phyloP scores from a whole-genome alignment of 2,329 filamentous ascomycete genomes.

The Ophiostoma ips region DNA sequence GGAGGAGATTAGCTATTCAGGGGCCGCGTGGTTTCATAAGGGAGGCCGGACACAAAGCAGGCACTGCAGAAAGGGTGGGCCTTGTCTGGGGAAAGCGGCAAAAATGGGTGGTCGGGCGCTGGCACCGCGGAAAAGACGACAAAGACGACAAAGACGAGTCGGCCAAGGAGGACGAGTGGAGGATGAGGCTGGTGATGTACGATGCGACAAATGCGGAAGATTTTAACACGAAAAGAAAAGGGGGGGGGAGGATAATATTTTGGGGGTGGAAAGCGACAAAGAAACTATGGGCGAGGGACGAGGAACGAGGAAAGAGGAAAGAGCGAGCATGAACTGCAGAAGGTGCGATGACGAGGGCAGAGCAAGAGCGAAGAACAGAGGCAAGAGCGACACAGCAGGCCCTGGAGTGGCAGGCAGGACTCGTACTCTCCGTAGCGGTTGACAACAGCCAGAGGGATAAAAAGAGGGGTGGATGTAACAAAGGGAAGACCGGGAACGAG shows the following conservation, averaged over 20 bases:
- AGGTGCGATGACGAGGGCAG: not conserved
- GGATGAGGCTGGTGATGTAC: too few species aligned
- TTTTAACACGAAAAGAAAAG: not conserved
- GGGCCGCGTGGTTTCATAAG: conserved; percentile 3
- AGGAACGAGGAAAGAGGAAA: not conserved
- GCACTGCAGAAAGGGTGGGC: conserved; percentile 1
- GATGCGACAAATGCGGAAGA: too few species aligned
- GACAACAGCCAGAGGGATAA: not conserved
- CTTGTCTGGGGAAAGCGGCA: conserved; percentile 3
- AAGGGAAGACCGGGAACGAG: not conserved
- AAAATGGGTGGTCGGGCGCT: not conserved
- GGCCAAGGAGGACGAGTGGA: too few species aligned
- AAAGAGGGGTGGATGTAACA: not conserved
- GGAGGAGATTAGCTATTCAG: conserved; percentile 6
- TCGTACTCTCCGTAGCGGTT: not conserved
- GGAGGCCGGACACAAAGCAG: conserved; percentile 2
- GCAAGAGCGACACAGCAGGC: not conserved
- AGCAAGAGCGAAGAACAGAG: not conserved
- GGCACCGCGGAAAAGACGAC: not conserved
- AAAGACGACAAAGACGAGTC: too few species aligned
- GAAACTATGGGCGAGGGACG: too few species aligned
- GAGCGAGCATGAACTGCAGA: not conserved
- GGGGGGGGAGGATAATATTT: too few species aligned
- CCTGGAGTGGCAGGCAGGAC: not conserved
- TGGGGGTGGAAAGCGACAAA: not conserved